Evolutionary conservation across 257 asterid species (phyloP), one percentile per base, ranked within the genome.

Genomic region (Nicotiana obtusifolia): DNA sequence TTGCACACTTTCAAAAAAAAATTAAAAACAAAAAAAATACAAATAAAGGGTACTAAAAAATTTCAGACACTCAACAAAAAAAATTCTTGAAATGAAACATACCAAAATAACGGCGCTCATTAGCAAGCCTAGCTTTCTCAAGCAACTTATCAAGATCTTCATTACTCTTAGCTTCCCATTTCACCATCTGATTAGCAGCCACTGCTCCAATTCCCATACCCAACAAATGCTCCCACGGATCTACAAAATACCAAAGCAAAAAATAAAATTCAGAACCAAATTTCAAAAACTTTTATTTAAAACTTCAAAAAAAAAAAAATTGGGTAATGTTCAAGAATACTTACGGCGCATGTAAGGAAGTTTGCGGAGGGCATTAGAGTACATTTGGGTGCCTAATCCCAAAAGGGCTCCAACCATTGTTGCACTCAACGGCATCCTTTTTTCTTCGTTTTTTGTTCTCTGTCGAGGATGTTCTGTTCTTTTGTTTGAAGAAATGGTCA

Each of bases 311-410:
- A 62, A 54, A 0, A 37, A 15, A 33, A 11, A 10, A 56, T 1
- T 11, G 28, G 41, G 16, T 24, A 22, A 24, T 76, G 37, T 9
- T 41, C 19, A 64, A 61, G 35, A 52, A 22, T 2, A 67, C 85
- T 83, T 83, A 96, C 99, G 99, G 92, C 98, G 98, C 99, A 94
- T 94, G 90, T 93, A 91, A 57, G 99, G 99, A 65, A 96, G 99
- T 87, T 96, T 96, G 64, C 99, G 94, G 57, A 96, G 98, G 84
- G 98, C 98, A 80, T 96, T 96, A 49, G 99, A 96, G 90, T 94
- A 94, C 98, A 96, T 87, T 91, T 96, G 98, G 80, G 98, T 94
- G 62, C 95, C 89, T 84, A 94, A 61, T 62, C 99, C 99, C 89
- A 96, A 81, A 4, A 92, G 87, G 82, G 95, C 95, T 83, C 99